Base-by-base conservation (phyloP, 202 grass and related monocot genomes). In the Musa balbisiana region DNA sequence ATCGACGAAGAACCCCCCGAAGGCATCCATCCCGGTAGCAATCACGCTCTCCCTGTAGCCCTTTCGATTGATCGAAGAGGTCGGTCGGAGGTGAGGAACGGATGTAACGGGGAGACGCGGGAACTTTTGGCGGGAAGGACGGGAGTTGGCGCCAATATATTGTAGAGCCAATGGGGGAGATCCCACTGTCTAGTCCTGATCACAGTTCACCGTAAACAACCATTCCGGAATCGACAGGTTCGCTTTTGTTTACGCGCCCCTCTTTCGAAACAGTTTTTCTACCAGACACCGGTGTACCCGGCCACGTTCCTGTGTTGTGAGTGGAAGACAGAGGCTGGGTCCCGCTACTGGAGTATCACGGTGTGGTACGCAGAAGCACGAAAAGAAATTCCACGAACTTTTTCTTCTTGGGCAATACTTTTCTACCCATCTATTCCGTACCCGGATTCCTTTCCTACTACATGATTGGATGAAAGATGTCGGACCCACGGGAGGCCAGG, bases 1-100 rank as follows among this genome's bases (percentile, higher is more conserved):
- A 80, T 99, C 95, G 60, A 91, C 87, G 83, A 85, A 99, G 87
- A 88, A 94, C 33, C 89, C 95, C 2, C 83, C 83, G 14, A 84
- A 86, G n/a, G 91, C 87, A 81, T 99, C 91, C 95, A 99, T 99
- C 55, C 68, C 78, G 12, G 69, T 21, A 3, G 58, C 21, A 13
- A 75, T 72, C 72, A 51, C 77, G 14, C 24, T 53, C 78, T 52
- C 24, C 17, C n/a, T 49, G 16, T 10, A 16, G 0, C 26, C 20
- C 13, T 8, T 33, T 3, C 2, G 11, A 16, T 10, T 19, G 43
- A 59, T 11, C 55, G 8, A 25, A 12, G 13, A 1, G 1, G 19
- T 27, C 64, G 51, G 9, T 58, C 63, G 25, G 51, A 24, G 1
- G 3, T 53, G 15, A 69, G 10, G 23, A 43, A 15, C 51, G 55